Conservation (phyloP, 169 alveolate genomes). For the Amoebophrya sp. region DNA sequence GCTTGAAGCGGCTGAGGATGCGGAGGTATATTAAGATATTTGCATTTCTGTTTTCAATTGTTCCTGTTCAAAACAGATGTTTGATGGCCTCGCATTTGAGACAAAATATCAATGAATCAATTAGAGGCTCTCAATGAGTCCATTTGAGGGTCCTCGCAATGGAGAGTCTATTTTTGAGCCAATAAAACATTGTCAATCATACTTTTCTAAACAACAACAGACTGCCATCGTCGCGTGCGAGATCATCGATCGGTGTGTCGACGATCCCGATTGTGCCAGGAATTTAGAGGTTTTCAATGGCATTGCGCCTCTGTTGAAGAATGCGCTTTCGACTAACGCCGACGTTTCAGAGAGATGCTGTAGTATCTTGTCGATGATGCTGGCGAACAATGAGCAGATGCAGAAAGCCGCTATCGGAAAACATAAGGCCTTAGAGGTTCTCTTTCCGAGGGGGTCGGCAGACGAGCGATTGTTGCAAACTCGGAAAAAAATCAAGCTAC, state of each 20-base stretch:
- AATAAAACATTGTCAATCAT: too few relatives aligned
- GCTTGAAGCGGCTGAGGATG: neutral
- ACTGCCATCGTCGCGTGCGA: neutral
- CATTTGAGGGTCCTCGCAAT: too few relatives aligned
- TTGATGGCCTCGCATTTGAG: neutral
- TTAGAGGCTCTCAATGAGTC: too few relatives aligned
- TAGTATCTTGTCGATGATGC: neutral
- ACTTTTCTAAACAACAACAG: neutral
- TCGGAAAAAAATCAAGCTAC: neutral
- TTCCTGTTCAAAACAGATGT: neutral
- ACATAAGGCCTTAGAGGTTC: neutral
- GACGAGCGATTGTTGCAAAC: neutral
- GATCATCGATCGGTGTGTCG: constrained; percentile 17
- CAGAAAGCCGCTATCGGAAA: neutral
- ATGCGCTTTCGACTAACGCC: neutral
- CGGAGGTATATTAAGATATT: neutral
- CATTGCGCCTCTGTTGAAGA: neutral
- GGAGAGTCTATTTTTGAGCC: too few relatives aligned
- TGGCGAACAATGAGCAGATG: neutral
- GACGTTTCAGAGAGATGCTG: neutral
- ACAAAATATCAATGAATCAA: neutral
- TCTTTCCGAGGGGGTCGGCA: too few relatives aligned
- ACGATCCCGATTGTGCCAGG: neutral
- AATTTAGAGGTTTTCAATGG: neutral
- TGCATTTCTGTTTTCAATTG: neutral